A percentile compares a stretch with the other conserved stretches of the same genome.
phyloP scores from a whole-genome alignment of 371 early-diverging fungal genomes.

The Fennellomyces sp. region DNA sequence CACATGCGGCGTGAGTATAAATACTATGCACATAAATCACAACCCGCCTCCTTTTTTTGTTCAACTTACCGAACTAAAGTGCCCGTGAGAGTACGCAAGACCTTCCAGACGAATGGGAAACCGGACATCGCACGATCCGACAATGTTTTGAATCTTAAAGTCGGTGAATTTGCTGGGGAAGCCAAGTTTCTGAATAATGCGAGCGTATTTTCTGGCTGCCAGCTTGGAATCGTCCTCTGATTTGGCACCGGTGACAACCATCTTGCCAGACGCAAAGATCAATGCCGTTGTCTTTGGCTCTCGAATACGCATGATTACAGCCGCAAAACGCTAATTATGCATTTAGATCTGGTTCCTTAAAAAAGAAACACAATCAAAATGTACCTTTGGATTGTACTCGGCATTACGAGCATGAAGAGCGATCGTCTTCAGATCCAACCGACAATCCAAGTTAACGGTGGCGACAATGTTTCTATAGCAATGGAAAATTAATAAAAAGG shows the following conservation, averaged over 20 bases:
- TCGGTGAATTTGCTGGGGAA: slow-evolving; percentile 99
- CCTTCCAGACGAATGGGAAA: slow-evolving; percentile 99
- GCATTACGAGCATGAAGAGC: slow-evolving; percentile 99
- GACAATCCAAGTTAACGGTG: slow-evolving; percentile 99
- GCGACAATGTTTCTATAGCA: slow-evolving; percentile 96
- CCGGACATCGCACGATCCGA: slow-evolving; percentile 99
- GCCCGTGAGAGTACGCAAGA: slow-evolving; percentile 97
- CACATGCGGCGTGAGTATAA: slow-evolving; percentile 7
- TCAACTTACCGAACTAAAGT: slow-evolving; percentile 91
- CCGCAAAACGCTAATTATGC: slow-evolving; percentile 95
- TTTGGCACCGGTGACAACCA: slow-evolving; percentile 99
- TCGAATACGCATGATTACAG: slow-evolving; percentile 99
- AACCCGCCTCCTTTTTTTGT: neutral
- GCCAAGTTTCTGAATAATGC: slow-evolving; percentile 99
- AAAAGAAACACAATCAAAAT: slow-evolving; percentile 12
- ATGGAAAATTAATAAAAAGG: slow-evolving; percentile 16
- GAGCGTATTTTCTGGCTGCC: slow-evolving; percentile 99
- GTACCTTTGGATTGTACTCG: slow-evolving; percentile 99
- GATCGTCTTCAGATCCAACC: slow-evolving; percentile 99
- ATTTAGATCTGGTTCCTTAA: slow-evolving; percentile 14
- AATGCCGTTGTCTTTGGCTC: slow-evolving; percentile 99
- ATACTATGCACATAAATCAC: slow-evolving; percentile 1
- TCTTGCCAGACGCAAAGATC: slow-evolving; percentile 99
- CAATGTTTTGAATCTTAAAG: slow-evolving; percentile 99
- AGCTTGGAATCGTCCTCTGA: slow-evolving; percentile 96